Base-by-base conservation (phyloP, 2,329 filamentous ascomycete species). In the Colletotrichum euphorbiae region DNA sequence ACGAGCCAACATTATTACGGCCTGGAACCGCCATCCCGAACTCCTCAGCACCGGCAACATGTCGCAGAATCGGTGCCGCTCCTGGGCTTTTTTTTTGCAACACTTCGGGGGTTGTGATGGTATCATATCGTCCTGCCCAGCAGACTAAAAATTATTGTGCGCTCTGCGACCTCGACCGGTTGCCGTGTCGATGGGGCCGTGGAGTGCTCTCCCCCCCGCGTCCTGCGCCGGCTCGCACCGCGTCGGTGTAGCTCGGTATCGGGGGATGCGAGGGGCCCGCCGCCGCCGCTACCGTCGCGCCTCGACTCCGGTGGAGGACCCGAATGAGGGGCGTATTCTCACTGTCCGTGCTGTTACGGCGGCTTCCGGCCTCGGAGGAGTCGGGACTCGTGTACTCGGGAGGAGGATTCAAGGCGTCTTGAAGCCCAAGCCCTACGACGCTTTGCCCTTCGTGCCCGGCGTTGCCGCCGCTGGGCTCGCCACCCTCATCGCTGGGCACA, bases 161-260 rank as follows among this genome's bases (percentile, higher is more conserved):
- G 54, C 70, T 71, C 57, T 70, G 69, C 9, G 69, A 71, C 58
- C 70, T 67, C 21, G 70, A 68, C 31, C 70, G 64, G 33, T 70
- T 70, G 48, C 62, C 61, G 40, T 68, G 69, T 46, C 48, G 65
- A 21, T 46, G 38, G 24, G 60, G 17, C 28, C 64, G 68, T 13
- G 69, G 69, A 56, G 79, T 76, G 69, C 81, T 84, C 56, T 79
- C 78, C 72, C 82, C 83, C 69, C 83, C 80, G 57, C 82, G 79
- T 67, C 81, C 80, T 36, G 82, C 82, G 52, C 85, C 85, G 71
- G 87, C 84, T 63, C 81, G 80, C 46, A 94, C 84, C 2, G 92
- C 93, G 68, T 93, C 92, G 77, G 90, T 92, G 76, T 97, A 97
- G 74, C 89, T 94, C 2, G 93, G 93, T 71, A 96, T 94, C 0